Evolutionary conservation across 2,329 filamentous ascomycete genomes (phyloP), one percentile per base, ranked within the genome.

Genomic region (Beauveria asiatica): DNA sequence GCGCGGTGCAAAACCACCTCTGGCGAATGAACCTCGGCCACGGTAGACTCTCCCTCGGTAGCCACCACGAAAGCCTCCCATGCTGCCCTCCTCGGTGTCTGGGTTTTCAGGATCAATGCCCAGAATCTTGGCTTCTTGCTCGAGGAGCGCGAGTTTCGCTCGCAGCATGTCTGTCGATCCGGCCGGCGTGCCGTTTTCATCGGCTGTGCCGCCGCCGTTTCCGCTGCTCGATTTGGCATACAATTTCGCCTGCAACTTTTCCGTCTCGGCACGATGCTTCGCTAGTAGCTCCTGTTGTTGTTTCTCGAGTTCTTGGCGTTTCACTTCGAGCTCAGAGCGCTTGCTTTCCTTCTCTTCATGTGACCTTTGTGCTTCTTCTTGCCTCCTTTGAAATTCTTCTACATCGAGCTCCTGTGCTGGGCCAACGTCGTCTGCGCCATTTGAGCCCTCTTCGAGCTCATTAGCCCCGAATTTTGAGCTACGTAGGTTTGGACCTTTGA

Each of bases 341-440:
- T 85, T 85, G 62, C 77, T 80, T 65, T 78, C 76, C 65, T 86
- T 86, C 65, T 89, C 86, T 55, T 89, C 84, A 61, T 89, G 80
- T 1, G 77, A 76, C 63, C 82, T 85, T 67, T 94, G 90, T 1
- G 85, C 87, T 68, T 90, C 88, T 59, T 84, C 82, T 67, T 93
- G 89, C 65, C 81, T 84, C 62, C 78, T 81, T 23, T 80, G 74
- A 63, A 93, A 85, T 64, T 89, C 88, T 52, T 88, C 86, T 63
- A 85, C 76, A 67, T 92, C 87, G 10, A 91, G 76, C 63, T 84
- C 81, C 60, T 83, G 78, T 33, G 64, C 64, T 5, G 65, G 64
- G 64, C 63, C 39, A 17, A 63, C 62, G 46, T 59, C 68, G 16
- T 39, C 62, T 30, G 42, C 50, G 37, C 44, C 42, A 16, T 19